Evolutionary conservation across 192 early-diverging fungal genomes (phyloP), one percentile per base, ranked within the genome.

Genomic region (Phycomyces nitens): DNA sequence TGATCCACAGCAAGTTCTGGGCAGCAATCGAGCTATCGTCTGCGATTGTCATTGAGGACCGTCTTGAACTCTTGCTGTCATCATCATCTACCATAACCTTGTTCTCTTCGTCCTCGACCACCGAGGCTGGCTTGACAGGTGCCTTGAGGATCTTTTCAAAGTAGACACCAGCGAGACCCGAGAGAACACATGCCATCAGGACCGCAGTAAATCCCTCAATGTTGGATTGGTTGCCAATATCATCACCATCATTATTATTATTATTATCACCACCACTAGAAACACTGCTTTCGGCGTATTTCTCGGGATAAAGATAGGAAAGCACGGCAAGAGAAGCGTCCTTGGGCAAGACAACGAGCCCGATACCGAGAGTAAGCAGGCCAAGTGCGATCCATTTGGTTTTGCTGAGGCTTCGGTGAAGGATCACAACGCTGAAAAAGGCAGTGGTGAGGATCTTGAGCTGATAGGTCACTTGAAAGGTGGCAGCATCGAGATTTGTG

Each of bases 111-210:
- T 62, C 53, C 5, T 58, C 39, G 9, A 43, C 18, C 23, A 57
- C 23, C 43, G 22, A 16, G 15, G 1, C 53, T 7, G 27, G 56
- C 21, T 41, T 42, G 21, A 20, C 80, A 26, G 88, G 78, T 20
- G 87, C 87, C 76, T 98, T 98, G 49, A 98, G 79, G 34, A 98
- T 89, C 70, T 94, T 94, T 79, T 98, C 96, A 82, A 98, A 98
- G 76, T 95, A 98, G 2, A 98, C 96, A 40, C 96, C 96, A 5
- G 96, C 94, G 12, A 96, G 68, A 29, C 96, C 96, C 1, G 94
- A 96, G 8, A 96, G 64, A 27, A 95, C 58, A 74, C 96, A 96
- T 0, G 96, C 94, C 0, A 85, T 68, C 15, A 82, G 54, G 0
- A 98, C 94, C 0, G 92, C 78, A 10, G 87, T 39, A n/a, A 98